Evolutionary conservation across 495 filamentous ascomycete genomes (phyloP).

Genomic region (Xylaria scruposa): DNA sequence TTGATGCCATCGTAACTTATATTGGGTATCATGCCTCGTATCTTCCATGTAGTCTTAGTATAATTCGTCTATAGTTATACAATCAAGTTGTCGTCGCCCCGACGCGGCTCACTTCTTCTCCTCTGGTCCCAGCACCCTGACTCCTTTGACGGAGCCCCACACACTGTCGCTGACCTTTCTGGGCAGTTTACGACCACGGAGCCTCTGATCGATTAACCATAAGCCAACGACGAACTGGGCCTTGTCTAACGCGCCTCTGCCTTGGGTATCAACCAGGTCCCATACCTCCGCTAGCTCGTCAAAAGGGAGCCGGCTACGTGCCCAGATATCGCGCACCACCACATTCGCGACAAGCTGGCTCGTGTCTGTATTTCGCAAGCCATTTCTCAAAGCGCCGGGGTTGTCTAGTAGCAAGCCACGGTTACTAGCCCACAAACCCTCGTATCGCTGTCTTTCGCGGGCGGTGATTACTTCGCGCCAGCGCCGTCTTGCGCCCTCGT

Average conservation of each 20-base stretch:
- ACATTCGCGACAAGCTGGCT: conserved; percentile 73
- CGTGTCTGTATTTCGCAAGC: conserved; percentile 10
- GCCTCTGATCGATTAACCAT: conserved; percentile 91
- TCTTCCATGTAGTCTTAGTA: neutral
- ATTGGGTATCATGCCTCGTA: conserved; percentile 12
- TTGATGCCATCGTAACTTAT: neutral
- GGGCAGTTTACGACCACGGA: conserved; percentile 89
- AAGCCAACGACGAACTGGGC: conserved; percentile 94
- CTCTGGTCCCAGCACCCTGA: conserved; percentile 49
- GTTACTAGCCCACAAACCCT: conserved; percentile 96
- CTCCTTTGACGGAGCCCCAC: conserved; percentile 79
- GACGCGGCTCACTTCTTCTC: conserved; percentile 24
- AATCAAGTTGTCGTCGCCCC: neutral
- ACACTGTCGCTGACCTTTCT: conserved; percentile 78
- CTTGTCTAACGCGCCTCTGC: conserved; percentile 66
- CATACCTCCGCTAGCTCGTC: conserved; percentile 80
- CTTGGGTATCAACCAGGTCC: conserved; percentile 76
- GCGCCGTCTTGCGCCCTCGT: conserved; percentile 83
- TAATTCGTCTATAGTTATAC: neutral
- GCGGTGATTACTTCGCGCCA: conserved; percentile 82
- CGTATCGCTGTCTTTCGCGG: conserved; percentile 86
- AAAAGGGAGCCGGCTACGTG: conserved; percentile 70
- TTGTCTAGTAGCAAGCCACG: conserved; percentile 64
- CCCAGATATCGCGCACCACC: conserved; percentile 87
- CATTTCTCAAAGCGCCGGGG: neutral